Conservation (phyloP, 2,329 filamentous ascomycete species). For the Paradendryphiella salina region DNA sequence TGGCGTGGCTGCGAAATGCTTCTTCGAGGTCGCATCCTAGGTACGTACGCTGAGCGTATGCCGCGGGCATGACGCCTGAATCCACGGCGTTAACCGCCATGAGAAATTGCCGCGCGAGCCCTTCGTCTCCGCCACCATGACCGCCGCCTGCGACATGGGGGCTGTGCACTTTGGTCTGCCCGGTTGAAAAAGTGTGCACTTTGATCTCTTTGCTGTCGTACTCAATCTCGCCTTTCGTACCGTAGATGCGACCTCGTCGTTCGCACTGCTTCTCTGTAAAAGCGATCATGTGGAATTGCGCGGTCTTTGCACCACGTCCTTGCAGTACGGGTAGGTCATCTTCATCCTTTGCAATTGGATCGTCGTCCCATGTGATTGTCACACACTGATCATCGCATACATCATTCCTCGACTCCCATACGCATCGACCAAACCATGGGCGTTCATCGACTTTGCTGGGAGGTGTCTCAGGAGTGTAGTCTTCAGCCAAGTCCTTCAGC, state of each 20-base stretch:
- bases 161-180: slow-evolving; percentile 58
- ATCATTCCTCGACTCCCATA: slow-evolving; percentile 90
- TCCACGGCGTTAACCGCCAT: slow-evolving; percentile 79
- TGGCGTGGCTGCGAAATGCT: slow-evolving; percentile 82
- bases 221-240: slow-evolving; percentile 79
- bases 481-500: slow-evolving; percentile 54
- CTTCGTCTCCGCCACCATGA: slow-evolving; percentile 79
- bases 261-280: slow-evolving; percentile 86
- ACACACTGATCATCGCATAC: slow-evolving; percentile 93
- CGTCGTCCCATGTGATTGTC: slow-evolving; percentile 83
- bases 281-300: slow-evolving; percentile 91
- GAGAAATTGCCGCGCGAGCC: slow-evolving; percentile 80
- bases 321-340: slow-evolving; percentile 20
- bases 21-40: slow-evolving; percentile 87
- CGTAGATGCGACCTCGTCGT: slow-evolving; percentile 82
- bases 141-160: slow-evolving; percentile 64
- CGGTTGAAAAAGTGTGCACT: slow-evolving; percentile 71
- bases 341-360: slow-evolving; percentile 47
- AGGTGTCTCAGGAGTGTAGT: slow-evolving; percentile 61
- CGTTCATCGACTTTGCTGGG: slow-evolving; percentile 54
- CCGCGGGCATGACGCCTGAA: slow-evolving; percentile 66
- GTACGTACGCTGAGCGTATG: slow-evolving; percentile 71
- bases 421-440: slow-evolving; percentile 88
- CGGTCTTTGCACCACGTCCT: slow-evolving; percentile 72
- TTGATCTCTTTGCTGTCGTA: slow-evolving; percentile 80